phyloP scores from a whole-genome alignment of 148 eudicot genomes.

The Heliosperma pusillum region DNA sequence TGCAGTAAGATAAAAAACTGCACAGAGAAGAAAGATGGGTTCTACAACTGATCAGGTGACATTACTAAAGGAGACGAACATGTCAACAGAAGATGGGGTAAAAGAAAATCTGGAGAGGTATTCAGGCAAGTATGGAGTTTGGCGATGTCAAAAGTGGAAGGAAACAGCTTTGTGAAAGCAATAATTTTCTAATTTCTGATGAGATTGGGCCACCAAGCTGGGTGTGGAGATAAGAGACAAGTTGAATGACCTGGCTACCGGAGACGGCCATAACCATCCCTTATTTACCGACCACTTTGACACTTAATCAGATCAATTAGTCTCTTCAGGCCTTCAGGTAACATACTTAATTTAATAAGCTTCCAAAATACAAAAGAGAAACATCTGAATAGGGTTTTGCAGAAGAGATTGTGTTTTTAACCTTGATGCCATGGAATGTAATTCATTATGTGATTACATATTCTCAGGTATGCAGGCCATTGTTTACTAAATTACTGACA shows the following conservation, averaged over 20 bases:
- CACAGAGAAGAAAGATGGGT: too few species aligned
- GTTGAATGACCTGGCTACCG: background rate
- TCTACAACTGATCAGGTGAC: too few species aligned
- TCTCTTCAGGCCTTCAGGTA: too few species aligned
- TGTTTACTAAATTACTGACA: background rate
- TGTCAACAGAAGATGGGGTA: too few species aligned
- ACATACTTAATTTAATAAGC: too few species aligned
- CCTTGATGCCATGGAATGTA: background rate
- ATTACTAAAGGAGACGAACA: too few species aligned
- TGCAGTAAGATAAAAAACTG: too few species aligned
- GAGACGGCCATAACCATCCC: constrained; percentile 5
- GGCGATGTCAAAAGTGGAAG: constrained; percentile 91
- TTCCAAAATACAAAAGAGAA: too few species aligned
- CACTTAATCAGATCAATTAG: too few species aligned
- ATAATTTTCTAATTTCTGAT: constrained; percentile 24
- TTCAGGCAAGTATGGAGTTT: constrained; percentile 72
- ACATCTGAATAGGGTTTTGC: too few species aligned
- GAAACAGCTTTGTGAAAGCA: constrained; percentile 45
- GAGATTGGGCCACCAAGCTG: background rate
- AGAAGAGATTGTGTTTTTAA: background rate
- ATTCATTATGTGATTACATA: background rate
- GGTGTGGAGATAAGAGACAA: background rate
- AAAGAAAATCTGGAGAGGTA: constrained; percentile 41
- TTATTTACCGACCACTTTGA: background rate
- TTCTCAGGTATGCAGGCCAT: background rate